phyloP scores from a whole-genome alignment of 108 stramenopile genomes.

The Fistulifera pelliculosa region DNA sequence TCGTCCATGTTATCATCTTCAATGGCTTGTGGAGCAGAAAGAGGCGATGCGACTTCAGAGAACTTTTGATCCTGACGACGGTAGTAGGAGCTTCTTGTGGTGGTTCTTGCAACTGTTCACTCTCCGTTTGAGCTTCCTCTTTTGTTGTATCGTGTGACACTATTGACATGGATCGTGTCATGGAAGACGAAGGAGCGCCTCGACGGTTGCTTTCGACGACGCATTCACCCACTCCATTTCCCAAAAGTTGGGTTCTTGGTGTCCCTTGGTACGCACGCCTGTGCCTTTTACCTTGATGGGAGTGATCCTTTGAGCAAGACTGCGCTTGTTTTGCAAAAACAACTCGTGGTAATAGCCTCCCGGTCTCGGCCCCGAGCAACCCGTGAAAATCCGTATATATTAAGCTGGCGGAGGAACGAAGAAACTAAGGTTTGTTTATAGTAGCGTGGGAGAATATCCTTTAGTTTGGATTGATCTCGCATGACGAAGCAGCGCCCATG shows the following conservation, averaged over 20 bases:
- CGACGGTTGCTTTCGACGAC: too few relatives aligned
- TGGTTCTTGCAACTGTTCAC: too few relatives aligned
- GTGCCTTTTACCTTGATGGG: constrained; percentile 73
- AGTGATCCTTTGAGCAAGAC: constrained; percentile 25
- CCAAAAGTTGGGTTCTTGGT: constrained; percentile 61
- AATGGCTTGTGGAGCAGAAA: too few relatives aligned
- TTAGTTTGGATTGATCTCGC: constrained; percentile 37
- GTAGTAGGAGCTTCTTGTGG: too few relatives aligned
- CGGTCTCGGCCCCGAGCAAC: constrained; percentile 16
- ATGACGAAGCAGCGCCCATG: constrained; percentile 86
- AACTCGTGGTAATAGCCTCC: constrained; percentile 49
- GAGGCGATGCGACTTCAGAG: too few relatives aligned
- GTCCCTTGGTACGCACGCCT: constrained; percentile 53
- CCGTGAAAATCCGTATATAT: constrained; percentile 11
- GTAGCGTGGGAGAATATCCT: background rate
- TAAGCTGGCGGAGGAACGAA: constrained; percentile 9
- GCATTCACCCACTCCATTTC: constrained; percentile 42
- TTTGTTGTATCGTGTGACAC: too few relatives aligned
- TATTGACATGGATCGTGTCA: too few relatives aligned
- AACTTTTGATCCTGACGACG: too few relatives aligned
- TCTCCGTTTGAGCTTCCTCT: too few relatives aligned
- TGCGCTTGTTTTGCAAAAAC: constrained; percentile 17
- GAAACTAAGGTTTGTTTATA: background rate
- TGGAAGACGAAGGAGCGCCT: too few relatives aligned
- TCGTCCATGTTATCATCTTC: too few relatives aligned